Base-by-base conservation (phyloP, 2,329 filamentous ascomycete species). In the Venturia pyrina region DNA sequence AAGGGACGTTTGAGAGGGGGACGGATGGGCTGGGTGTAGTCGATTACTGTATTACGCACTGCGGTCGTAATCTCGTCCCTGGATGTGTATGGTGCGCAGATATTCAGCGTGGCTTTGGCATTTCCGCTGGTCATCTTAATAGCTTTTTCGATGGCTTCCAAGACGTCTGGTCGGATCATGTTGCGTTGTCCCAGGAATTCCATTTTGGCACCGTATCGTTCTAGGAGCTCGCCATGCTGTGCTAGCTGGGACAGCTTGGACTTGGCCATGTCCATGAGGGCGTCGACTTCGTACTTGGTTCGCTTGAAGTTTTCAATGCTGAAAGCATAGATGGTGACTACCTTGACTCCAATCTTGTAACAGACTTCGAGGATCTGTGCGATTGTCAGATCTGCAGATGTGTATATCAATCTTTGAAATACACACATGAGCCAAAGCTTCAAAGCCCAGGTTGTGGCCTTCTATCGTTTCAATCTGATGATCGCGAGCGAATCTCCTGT, bases 251-350 rank as follows among this genome's bases (percentile, higher is more conserved):
- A 87, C 34, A 99, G 83, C 79, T 98, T 98, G 72, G 95, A 87
- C 80, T 96, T 97, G 68, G 93, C 93, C 83, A 99, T 91, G 74
- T 96, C 89, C 95, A 99, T 99, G 68, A 99, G 80, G 40, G 91
- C 93, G 74, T 97, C 92, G 10, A 99, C 95, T 76, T 99, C 95
- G 77, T 96, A 95, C 77, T 95, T 93, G 28, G 92, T 93, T 6
- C 95, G 87, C 76, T 98, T 96, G 81, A 96, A 99, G 80, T 99
- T 99, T 78, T 99, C 95, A 73, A 99, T 97, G 74, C 91, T 96
- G 79, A 99, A 99, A 19, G 95, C 95, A 76, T 98, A 99, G 69
- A 99, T 92, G 4, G 95, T 98, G 48, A 99, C 93, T 10, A 96
- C 91, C 76, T 95, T 93, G 69, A 99, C 93, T 65, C 95, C 95